Evolutionary conservation across 345 rosid genomes (phyloP).

Genomic region (Gossypium turneri): DNA sequence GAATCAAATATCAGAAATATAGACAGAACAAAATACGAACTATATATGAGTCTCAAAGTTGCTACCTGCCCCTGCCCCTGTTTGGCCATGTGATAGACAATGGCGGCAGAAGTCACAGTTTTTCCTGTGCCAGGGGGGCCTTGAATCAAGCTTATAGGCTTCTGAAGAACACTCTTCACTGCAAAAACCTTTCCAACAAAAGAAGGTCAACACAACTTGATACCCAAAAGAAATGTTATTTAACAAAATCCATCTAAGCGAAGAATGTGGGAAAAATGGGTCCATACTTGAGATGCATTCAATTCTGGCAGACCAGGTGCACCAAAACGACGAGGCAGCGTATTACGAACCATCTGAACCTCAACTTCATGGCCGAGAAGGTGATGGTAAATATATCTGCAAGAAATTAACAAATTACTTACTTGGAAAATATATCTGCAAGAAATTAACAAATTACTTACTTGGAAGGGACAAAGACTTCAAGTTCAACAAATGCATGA

Average conservation of each 20-base stretch:
- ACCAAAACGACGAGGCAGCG: constrained; percentile 93
- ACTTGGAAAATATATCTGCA: neutral
- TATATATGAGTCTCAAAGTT: neutral
- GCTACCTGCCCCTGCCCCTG: constrained; percentile 99
- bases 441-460: neutral
- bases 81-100: constrained; percentile 99
- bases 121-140: constrained; percentile 99
- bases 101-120: constrained; percentile 99
- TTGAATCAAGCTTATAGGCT: constrained; percentile 96
- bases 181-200: constrained; percentile 71
- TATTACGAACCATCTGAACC: constrained; percentile 87
- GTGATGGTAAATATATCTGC: constrained; percentile 95
- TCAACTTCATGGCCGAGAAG: constrained; percentile 98
- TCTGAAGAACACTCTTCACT: constrained; percentile 95
- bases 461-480: neutral
- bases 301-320: constrained; percentile 99
- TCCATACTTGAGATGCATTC: constrained; percentile 91
- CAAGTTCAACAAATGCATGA: neutral
- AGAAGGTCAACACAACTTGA: neutral
- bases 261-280: neutral
- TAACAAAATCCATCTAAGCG: neutral
- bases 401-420: constrained; percentile 6
- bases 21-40: neutral
- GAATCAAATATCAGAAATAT: neutral
- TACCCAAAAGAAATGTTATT: neutral